phyloP scores from a whole-genome alignment of 352 stramenopile genomes.

The Pythium periplocum region DNA sequence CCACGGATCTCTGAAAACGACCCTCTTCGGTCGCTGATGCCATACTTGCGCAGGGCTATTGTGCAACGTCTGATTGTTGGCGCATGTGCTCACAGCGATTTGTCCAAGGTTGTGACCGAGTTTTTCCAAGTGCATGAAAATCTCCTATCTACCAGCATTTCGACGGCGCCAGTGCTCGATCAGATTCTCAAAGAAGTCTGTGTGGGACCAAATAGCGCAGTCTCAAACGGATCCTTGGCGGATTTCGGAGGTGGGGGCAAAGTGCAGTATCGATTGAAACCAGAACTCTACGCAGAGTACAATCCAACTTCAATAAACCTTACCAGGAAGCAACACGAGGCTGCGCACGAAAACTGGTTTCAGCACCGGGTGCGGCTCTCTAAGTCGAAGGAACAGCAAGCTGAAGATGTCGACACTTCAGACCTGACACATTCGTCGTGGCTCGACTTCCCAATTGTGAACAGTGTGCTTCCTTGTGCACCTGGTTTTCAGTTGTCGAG shows the following conservation, averaged over 20 bases:
- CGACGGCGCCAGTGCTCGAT: slow-evolving; percentile 55
- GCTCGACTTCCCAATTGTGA: slow-evolving; percentile 81
- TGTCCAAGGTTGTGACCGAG: slow-evolving; percentile 82
- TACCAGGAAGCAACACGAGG: slow-evolving; percentile 84
- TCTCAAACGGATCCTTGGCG: slow-evolving; percentile 5
- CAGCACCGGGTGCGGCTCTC: slow-evolving; percentile 67
- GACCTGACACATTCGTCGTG: slow-evolving; percentile 73
- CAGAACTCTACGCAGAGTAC: slow-evolving; percentile 80
- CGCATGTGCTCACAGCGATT: slow-evolving; percentile 73
- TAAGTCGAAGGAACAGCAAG: slow-evolving; percentile 60
- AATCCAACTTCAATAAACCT: slow-evolving; percentile 83
- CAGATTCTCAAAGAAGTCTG: slow-evolving; percentile 80
- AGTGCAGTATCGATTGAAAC: slow-evolving; percentile 79
- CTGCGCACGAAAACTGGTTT: slow-evolving; percentile 85
- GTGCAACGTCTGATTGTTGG: slow-evolving; percentile 78
- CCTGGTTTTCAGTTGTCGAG: slow-evolving; percentile 49
- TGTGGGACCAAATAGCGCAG: slow-evolving; percentile 11
- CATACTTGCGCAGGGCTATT: slow-evolving; percentile 71
- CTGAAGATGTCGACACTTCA: slow-evolving; percentile 36
- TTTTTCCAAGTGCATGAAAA: slow-evolving; percentile 78
- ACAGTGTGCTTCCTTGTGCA: slow-evolving; percentile 69
- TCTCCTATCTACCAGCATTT: slow-evolving; percentile 67
- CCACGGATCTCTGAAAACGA: slow-evolving; percentile 44
- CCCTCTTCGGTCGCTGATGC: slow-evolving; percentile 51
- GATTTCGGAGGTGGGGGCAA: slow-evolving; percentile 30